Base-by-base conservation (phyloP, 1,284 basidiomycete genomes). In the Meripilus lineatus region DNA sequence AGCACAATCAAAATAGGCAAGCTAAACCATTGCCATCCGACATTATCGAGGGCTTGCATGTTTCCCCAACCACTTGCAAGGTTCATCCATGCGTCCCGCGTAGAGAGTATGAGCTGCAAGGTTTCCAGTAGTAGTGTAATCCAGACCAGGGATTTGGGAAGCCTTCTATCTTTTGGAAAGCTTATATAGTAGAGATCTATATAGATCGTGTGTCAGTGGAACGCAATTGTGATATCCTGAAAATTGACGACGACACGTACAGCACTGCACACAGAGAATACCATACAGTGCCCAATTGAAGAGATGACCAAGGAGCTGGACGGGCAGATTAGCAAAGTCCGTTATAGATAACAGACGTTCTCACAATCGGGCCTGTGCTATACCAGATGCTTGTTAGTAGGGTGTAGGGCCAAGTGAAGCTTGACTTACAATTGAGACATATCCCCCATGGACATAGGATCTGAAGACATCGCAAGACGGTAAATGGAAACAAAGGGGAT, bases 131-230 rank as follows among this genome's bases (percentile, higher is more conserved):
- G 5, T 33, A 43, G 47, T 18, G 45, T 22, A 23, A 23, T n/a
- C 6, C 8, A 24, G 5, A 61, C 59, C 13, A 62, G 33, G 7
- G 28, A 21, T 42, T 61, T 56, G 2, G 51, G 50, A 3, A 48
- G 20, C 14, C n/a, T 30, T 13, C 49, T 47, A 48, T 62, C 60
- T 4, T 50, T 49, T 8, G 57, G 57, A 35, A 58, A 61, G 2
- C 55, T 49, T 23, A 59, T 33, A 44, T 61, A 58, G 42, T 62
- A 62, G 7, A 58, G 49, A 37, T 59, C 60, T 62, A 36, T 11
- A 8, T 7, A 39, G 15, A 33, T 14, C 28, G 6, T 42, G 5
- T 38, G n/a, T 44, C 5, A 25, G 20, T 23, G 6, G 24, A 33
- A 11, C 4, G 20, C 24, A 17, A 30, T 30, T 14, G n/a, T 26